Evolutionary conservation across 441 rosid species (phyloP), one percentile per base, ranked within the genome.

Genomic region (Syzygium syzygioides): DNA sequence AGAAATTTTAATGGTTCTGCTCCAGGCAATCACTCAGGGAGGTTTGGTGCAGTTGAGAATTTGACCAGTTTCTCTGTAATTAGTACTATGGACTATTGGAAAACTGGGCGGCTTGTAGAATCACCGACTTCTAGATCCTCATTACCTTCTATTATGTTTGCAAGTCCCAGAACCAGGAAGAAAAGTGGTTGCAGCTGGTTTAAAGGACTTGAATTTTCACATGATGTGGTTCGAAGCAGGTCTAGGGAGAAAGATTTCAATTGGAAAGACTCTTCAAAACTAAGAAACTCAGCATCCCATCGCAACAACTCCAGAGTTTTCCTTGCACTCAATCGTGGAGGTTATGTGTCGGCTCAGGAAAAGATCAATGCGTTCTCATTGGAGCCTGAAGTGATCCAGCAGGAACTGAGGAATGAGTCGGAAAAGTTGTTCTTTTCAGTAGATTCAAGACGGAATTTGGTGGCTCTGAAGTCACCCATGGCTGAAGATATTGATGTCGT

Each of bases 401-500:
- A 87, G 62, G 87, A 85, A 30, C 88, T 30, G n/a, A 88, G 87
- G 86, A 85, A 85, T 54, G 62, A 56, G 45, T 30, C 59, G 4
- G 88, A 90, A 79, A 86, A 64, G 84, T 71, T 28, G 28, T 84
- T 88, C 89, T 57, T 87, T 55, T 54, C 55, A 23, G 90, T 37
- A 83, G 85, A 85, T 79, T 64, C 85, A 30, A 83, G 56, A 66
- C 87, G 62, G 45, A 89, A 57, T 54, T 54, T 14, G 30, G 37
- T 30, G 87, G 55, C 15, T 53, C 60, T 84, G 26, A 55, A 48
- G 55, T 62, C 71, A 80, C 88, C 89, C 32, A 55, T 85, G 50
- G 55, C 76, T 62, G 86, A 88, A 88, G 88, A 85, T 87, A 88
- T 76, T 52, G 52, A 89, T 90, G 71, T 79, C 90, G 85, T 86